Percentiles rank a stretch among this genome's conserved stretches.
These are phyloP conservation scores for Thielaviopsis populi DNA, from an alignment of 2,329 filamentous ascomycete genomes.

Conservation along the genomic window DNA sequence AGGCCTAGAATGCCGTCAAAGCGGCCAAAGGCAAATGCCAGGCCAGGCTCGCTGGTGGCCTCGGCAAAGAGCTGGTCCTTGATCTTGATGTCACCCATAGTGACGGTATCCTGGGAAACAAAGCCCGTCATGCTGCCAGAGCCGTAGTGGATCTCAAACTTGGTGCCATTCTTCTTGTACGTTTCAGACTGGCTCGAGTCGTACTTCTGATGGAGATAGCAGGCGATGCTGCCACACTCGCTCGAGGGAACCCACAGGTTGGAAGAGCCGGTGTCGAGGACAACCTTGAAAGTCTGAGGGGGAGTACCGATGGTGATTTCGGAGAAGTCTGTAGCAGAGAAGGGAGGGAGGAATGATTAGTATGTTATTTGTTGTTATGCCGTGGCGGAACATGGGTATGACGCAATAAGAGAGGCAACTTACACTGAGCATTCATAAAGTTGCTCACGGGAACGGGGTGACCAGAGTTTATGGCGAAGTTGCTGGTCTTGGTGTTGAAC, in stretches of 20 bases:
- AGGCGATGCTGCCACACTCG: slow-evolving; percentile 87
- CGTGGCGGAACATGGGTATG: background rate
- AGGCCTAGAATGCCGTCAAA: slow-evolving; percentile 96
- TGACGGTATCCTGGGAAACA: slow-evolving; percentile 73
- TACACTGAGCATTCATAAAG: slow-evolving; percentile 98
- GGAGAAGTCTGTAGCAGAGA: slow-evolving; percentile 60
- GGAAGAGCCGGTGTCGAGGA: slow-evolving; percentile 95
- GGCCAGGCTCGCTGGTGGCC: slow-evolving; percentile 84
- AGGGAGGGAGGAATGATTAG: background rate
- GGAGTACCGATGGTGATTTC: slow-evolving; percentile 88
- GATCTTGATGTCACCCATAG: slow-evolving; percentile 78
- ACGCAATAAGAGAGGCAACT: slow-evolving; percentile 24
- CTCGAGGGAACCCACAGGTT: slow-evolving; percentile 96
- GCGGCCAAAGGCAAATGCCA: slow-evolving; percentile 93
- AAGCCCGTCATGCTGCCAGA: slow-evolving; percentile 89
- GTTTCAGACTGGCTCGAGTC: slow-evolving; percentile 78
- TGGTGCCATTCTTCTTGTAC: slow-evolving; percentile 84
- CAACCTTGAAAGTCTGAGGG: slow-evolving; percentile 92
- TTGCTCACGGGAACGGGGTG: slow-evolving; percentile 87
- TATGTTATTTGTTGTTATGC: background rate
- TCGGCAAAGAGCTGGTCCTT: slow-evolving; percentile 91
- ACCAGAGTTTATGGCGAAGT: slow-evolving; percentile 40
- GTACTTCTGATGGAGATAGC: slow-evolving; percentile 95
- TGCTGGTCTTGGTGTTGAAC: slow-evolving; percentile 58
- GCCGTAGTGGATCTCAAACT: slow-evolving; percentile 89